Evolutionary conservation across 2,329 filamentous ascomycete genomes (phyloP).

Genomic region (Escovopsis sp.): DNA sequence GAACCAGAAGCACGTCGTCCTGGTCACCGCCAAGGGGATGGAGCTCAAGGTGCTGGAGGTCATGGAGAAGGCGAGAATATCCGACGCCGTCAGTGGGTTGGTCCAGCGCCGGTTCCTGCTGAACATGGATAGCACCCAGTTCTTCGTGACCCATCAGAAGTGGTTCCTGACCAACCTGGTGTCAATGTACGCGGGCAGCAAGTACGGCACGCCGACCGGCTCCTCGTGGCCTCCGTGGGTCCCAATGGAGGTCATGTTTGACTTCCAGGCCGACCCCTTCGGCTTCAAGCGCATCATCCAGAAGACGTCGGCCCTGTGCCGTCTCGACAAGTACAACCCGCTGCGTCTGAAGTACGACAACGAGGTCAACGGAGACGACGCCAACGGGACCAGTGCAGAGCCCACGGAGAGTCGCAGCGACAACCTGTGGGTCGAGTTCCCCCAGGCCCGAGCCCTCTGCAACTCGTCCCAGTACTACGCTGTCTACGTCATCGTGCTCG

Average conservation of each 20-base stretch:
- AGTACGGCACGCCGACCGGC: conserved; percentile 71
- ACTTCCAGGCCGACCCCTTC: conserved; percentile 84
- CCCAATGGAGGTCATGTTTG: conserved; percentile 95
- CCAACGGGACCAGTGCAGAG: conserved; percentile 31
- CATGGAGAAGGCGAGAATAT: conserved; percentile 90
- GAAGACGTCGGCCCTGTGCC: conserved; percentile 84
- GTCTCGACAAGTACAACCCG: conserved; percentile 97
- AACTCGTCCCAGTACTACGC: conserved; percentile 96
- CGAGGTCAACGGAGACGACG: conserved; percentile 55
- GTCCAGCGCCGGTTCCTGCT: conserved; percentile 89
- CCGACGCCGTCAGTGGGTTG: conserved; percentile 83
- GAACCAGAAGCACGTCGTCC: conserved; percentile 88
- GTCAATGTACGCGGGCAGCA: conserved; percentile 87
- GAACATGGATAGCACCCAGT: conserved; percentile 94
- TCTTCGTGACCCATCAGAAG: conserved; percentile 92
- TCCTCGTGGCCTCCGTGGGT: conserved; percentile 97
- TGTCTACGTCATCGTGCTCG: conserved; percentile 93
- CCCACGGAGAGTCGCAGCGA: conserved; percentile 71
- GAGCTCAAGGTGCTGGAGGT: conserved; percentile 95
- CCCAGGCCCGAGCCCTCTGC: conserved; percentile 83
- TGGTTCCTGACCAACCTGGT: conserved; percentile 73
- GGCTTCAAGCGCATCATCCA: conserved; percentile 97
- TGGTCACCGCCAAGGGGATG: conserved; percentile 97
- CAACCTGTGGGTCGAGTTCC: conserved; percentile 93
- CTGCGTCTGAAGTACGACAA: conserved; percentile 95